These are phyloP conservation scores for Vicia faba DNA, from an alignment of 306 rosid species.

Conservation along the genomic window DNA sequence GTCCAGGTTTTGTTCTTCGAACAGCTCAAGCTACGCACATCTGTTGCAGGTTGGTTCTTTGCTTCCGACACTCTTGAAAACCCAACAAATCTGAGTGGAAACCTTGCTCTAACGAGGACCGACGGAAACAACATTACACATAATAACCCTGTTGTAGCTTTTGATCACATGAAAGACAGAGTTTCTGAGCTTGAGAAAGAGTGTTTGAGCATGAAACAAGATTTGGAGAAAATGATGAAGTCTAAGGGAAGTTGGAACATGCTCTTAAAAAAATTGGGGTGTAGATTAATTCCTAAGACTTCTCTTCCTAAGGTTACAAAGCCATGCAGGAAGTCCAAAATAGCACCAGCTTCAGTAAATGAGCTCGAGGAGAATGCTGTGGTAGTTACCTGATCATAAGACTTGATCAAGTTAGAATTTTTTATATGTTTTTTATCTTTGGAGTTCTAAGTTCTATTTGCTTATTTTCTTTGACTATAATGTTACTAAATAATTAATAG, in stretches of 20 bases:
- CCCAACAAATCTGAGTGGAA: constrained; percentile 55
- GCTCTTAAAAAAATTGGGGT: constrained; percentile 61
- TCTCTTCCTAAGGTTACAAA: constrained; percentile 47
- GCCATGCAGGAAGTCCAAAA: constrained; percentile 43
- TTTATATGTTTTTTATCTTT: neutral
- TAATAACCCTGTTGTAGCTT: constrained; percentile 40
- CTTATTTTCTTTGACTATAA: neutral
- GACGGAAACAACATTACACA: constrained; percentile 27
- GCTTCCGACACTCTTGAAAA: constrained; percentile 72
- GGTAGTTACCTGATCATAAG: constrained; percentile 37
- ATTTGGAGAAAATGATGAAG: constrained; percentile 74
- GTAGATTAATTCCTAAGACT: constrained; percentile 54
- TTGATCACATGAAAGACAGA: constrained; percentile 64
- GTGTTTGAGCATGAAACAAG: constrained; percentile 71
- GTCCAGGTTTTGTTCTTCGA: too few relatives aligned
- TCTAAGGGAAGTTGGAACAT: constrained; percentile 72
- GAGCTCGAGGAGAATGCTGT: constrained; percentile 44
- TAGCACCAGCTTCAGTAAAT: constrained; percentile 44
- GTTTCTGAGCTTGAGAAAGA: constrained; percentile 83
- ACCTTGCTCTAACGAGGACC: constrained; percentile 48
- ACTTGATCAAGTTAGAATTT: constrained; percentile 22
- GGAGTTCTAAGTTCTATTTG: neutral
- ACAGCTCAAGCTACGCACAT: constrained; percentile 26
- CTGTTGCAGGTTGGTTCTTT: constrained; percentile 79
- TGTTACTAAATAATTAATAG: constrained; percentile 5